phyloP scores from a whole-genome alignment of 441 rosid species.

The Hura crepitans region DNA sequence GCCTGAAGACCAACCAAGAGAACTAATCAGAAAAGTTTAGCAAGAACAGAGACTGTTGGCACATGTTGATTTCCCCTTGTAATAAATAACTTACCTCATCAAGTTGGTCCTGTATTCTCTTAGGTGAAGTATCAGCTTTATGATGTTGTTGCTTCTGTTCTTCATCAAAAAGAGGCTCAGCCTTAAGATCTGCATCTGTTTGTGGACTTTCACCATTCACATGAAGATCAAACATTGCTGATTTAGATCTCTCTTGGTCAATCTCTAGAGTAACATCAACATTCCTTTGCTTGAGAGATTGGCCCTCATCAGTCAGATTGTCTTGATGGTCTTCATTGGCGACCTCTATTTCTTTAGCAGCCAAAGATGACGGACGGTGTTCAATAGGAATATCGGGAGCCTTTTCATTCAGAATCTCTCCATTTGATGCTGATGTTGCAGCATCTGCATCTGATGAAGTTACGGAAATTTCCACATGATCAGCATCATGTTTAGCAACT shows the following conservation, averaged over 20 bases:
- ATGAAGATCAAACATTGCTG: constrained; percentile 37
- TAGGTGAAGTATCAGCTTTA: constrained; percentile 41
- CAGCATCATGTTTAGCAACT: constrained; percentile 33
- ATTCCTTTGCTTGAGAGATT: constrained; percentile 33
- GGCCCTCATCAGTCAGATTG: constrained; percentile 32
- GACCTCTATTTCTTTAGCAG: constrained; percentile 48
- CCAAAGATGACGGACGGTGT: constrained; percentile 34
- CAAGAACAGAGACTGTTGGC: constrained; percentile 18
- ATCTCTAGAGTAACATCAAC: constrained; percentile 39
- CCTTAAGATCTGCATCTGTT: constrained; percentile 37
- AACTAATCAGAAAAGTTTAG: constrained; percentile 25
- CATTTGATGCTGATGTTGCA: constrained; percentile 36
- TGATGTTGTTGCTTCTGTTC: constrained; percentile 44
- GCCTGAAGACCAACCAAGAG: constrained; percentile 57
- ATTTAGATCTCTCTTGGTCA: constrained; percentile 43
- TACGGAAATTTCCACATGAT: constrained; percentile 36
- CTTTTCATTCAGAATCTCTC: constrained; percentile 43
- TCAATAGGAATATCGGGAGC: constrained; percentile 39
- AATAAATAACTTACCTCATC: constrained; percentile 64
- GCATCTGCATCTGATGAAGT: constrained; percentile 31
- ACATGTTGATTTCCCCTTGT: constrained; percentile 14
- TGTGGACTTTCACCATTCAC: constrained; percentile 32
- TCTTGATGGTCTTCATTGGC: constrained; percentile 39
- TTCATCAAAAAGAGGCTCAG: constrained; percentile 38
- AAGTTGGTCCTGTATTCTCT: constrained; percentile 74